These are phyloP conservation scores for Saccharum officinarum DNA, from an alignment of 176 grass and related monocot species.

Conservation along the genomic window DNA sequence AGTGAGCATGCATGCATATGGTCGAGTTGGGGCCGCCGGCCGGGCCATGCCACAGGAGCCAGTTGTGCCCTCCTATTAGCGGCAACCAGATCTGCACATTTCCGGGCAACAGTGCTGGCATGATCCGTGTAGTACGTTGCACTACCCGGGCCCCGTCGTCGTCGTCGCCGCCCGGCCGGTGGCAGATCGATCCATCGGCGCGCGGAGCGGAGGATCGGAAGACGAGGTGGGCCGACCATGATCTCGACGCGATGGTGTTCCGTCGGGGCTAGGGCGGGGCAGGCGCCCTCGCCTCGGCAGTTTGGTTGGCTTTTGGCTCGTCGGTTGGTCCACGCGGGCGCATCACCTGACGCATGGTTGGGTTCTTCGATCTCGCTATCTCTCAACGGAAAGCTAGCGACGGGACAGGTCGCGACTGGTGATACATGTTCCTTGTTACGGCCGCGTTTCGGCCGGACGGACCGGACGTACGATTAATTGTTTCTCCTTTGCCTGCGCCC, in stretches of 20 bases:
- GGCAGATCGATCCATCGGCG: not conserved
- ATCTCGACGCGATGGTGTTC: constrained; percentile 1
- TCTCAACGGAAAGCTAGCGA: not conserved
- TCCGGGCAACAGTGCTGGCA: constrained; percentile 21
- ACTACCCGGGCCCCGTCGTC: not conserved
- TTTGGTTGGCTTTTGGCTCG: not conserved
- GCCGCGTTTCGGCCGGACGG: not conserved
- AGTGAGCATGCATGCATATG: not conserved
- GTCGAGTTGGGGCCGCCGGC: not conserved
- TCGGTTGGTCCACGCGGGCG: not conserved
- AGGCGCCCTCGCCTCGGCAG: not conserved
- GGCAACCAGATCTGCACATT: constrained; percentile 25
- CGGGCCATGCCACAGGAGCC: not conserved
- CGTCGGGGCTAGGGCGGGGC: too few relatives aligned
- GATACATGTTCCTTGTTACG: not conserved
- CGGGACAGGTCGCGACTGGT: not conserved
- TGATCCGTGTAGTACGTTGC: not conserved
- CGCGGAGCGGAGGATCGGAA: not conserved
- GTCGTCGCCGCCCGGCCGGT: not conserved
- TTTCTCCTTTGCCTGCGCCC: not conserved
- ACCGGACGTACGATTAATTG: not conserved
- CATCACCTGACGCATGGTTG: not conserved
- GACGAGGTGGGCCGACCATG: not conserved
- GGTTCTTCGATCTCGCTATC: not conserved
- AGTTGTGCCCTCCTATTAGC: not conserved